These are phyloP conservation scores for Pseudocercospora crystallina DNA, from an alignment of 2,329 filamentous ascomycete genomes.

Conservation along the genomic window DNA sequence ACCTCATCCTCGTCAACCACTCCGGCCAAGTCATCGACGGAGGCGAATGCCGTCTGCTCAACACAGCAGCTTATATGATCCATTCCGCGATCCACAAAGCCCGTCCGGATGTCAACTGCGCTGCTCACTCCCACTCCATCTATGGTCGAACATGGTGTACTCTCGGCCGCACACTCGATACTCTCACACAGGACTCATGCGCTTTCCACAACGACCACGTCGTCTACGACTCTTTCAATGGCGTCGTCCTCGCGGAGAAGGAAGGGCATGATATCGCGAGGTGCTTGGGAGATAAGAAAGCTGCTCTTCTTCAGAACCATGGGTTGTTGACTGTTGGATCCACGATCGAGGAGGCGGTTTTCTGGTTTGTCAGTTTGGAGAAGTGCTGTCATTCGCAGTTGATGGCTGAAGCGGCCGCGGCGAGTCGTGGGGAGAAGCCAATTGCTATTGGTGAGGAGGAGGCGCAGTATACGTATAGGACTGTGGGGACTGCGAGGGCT, in stretches of 20 bases:
- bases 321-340: conserved; percentile 46
- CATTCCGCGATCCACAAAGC: conserved; percentile 43
- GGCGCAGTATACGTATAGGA: conserved; percentile 65
- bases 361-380: conserved; percentile 45
- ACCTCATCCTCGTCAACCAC: conserved; percentile 48
- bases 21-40: conserved; percentile 45
- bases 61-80: conserved; percentile 50
- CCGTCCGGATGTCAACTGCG: conserved; percentile 47
- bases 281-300: conserved; percentile 42
- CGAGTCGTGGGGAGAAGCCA: conserved; percentile 62
- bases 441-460: conserved; percentile 68
- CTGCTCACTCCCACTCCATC: conserved; percentile 47
- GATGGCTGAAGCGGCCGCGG: conserved; percentile 60
- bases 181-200: conserved; percentile 46
- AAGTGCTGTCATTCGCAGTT: conserved; percentile 44
- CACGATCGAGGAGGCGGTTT: conserved; percentile 41
- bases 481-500: conserved; percentile 59
- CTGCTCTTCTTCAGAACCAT: conserved; percentile 45
- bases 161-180: conserved; percentile 45
- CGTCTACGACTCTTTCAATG: conserved; percentile 47
- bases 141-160: conserved; percentile 46
- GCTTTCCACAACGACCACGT: conserved; percentile 44
- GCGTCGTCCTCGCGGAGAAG: conserved; percentile 46
- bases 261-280: conserved; percentile 48
- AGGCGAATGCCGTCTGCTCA: conserved; percentile 40